Conservation (phyloP, 306 rosid genomes). For the Fragaria iinumae region DNA sequence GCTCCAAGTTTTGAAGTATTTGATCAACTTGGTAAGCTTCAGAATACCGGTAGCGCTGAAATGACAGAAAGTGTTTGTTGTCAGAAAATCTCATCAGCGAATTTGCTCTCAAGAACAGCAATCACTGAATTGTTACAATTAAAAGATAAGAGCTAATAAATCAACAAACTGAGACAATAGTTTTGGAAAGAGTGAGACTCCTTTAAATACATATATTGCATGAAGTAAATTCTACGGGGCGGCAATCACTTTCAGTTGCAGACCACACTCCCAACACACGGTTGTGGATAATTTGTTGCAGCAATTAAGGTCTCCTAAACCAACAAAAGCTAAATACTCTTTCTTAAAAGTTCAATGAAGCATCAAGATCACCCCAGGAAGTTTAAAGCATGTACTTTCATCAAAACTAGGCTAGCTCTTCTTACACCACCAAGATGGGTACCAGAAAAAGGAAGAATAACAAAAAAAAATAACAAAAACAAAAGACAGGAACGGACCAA, state of each 20-base stretch:
- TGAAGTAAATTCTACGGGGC: not conserved
- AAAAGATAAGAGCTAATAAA: no score
- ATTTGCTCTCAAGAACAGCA: not conserved
- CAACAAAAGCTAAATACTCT: not conserved
- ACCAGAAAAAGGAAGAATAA: not conserved
- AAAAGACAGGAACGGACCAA: no score
- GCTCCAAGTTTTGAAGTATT: constrained; percentile 63
- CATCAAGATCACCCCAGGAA: not conserved
- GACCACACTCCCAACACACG: not conserved
- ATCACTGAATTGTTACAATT: not conserved
- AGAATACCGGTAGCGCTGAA: constrained; percentile 80
- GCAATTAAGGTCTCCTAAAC: not conserved
- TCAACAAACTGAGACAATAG: not conserved
- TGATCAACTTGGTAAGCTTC: constrained; percentile 85
- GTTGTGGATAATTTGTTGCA: not conserved
- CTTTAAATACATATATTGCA: not conserved
- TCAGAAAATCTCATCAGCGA: constrained; percentile 12
- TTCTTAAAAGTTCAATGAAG: not conserved
- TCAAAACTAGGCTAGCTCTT: constrained; percentile 1
- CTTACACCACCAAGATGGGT: not conserved
- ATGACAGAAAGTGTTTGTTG: constrained; percentile 22
- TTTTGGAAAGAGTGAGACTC: not conserved
- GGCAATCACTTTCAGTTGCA: not conserved
- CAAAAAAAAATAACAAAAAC: no score
- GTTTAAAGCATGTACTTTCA: not conserved